Evolutionary conservation across 2,329 filamentous ascomycete genomes (phyloP).

Genomic region (Penicillium carneum): DNA sequence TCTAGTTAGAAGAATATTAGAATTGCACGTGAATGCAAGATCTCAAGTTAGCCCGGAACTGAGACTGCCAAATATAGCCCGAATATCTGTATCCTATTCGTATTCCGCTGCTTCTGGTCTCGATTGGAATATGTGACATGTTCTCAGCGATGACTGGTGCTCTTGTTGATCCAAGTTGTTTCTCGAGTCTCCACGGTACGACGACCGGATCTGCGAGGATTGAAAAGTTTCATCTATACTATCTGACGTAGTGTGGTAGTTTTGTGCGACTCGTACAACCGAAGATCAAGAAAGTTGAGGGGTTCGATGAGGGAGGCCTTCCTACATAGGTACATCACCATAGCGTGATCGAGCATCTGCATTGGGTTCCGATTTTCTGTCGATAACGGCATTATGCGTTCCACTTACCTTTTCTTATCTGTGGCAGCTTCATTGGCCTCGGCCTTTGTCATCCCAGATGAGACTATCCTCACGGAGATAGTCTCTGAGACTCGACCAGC

Average conservation of each 20-base stretch:
- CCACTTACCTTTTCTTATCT: slow-evolving; percentile 6
- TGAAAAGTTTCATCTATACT: slow-evolving; percentile 4
- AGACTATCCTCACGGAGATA: slow-evolving; percentile 12
- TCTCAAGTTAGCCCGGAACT: neutral
- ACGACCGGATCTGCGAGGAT: neutral
- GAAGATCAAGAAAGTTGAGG: neutral
- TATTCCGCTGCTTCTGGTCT: neutral
- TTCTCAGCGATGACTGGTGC: neutral
- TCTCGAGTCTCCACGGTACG: neutral
- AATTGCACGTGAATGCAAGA: neutral
- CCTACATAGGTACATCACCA: slow-evolving; percentile 5
- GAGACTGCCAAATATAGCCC: neutral
- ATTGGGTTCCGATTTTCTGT: neutral
- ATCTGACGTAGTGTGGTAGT: neutral
- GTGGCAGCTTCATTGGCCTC: slow-evolving; percentile 13
- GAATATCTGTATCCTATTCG: neutral
- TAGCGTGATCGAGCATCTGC: neutral
- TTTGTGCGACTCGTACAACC: neutral
- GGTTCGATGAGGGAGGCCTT: neutral
- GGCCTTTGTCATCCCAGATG: slow-evolving; percentile 26
- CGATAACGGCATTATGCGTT: slow-evolving; percentile 8
- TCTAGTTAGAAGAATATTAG: neutral
- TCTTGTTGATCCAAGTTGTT: neutral
- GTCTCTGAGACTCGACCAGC: neutral
- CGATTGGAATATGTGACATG: slow-evolving; percentile 10